Conservation (phyloP, 2,329 filamentous ascomycete species). For the Endothia cerciana region DNA sequence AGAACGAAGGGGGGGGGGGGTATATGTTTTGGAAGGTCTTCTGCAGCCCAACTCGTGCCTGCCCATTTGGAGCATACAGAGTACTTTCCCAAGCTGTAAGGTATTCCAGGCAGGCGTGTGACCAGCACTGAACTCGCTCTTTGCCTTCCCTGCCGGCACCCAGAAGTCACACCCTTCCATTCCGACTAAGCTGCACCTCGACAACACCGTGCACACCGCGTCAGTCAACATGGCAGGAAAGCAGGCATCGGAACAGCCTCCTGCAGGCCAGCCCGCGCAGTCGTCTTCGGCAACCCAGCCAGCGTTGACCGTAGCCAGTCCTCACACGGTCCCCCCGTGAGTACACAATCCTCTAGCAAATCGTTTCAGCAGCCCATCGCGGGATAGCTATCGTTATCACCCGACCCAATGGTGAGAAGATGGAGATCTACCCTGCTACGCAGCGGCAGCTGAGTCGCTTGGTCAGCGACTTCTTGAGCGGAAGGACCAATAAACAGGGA, state of each 20-base stretch:
- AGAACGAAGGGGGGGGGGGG: neutral
- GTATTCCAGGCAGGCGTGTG: neutral
- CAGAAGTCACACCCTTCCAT: neutral
- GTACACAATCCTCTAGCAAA: neutral
- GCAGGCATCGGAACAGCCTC: neutral
- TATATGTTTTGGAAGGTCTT: neutral
- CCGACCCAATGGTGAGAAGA: neutral
- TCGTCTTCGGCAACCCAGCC: neutral
- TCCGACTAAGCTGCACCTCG: neutral
- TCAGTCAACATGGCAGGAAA: neutral
- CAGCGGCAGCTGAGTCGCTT: neutral
- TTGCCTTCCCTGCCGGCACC: neutral
- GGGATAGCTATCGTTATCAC: neutral
- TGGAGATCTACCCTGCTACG: neutral
- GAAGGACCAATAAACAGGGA: neutral
- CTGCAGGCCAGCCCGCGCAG: neutral
- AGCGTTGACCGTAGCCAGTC: too few species aligned
- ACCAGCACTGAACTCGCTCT: neutral
- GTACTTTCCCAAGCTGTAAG: neutral
- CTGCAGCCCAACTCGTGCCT: neutral
- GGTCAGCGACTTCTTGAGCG: neutral
- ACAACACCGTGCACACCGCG: neutral
- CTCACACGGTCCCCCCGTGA: neutral
- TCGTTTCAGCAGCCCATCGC: neutral
- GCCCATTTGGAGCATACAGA: neutral